Evolutionary conservation across 371 early-diverging fungal genomes (phyloP).

Genomic region (Choanephora cucurbitarum): DNA sequence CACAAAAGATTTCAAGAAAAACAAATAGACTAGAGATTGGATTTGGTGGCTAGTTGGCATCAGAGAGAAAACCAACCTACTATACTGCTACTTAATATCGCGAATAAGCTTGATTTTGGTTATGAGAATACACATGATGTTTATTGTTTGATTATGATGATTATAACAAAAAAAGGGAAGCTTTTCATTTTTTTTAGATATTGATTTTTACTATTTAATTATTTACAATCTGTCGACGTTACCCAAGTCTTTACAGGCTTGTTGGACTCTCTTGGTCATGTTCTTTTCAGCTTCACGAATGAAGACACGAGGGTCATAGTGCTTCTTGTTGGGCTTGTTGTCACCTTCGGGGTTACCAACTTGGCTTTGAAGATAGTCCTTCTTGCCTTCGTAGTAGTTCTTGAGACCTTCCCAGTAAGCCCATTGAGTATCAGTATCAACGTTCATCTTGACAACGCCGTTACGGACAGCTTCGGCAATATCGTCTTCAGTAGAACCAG

Average conservation of each 20-base stretch:
- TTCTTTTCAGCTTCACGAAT: conserved; percentile 85
- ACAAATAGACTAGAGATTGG: no score
- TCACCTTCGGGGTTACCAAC: conserved; percentile 92
- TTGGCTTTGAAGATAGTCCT: conserved; percentile 82
- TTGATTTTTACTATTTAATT: not conserved
- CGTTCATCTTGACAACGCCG: conserved; percentile 96
- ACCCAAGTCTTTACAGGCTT: conserved; percentile 79
- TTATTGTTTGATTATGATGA: no score
- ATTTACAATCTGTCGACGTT: conserved; percentile 73
- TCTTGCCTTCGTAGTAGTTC: conserved; percentile 70
- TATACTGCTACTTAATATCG: no score
- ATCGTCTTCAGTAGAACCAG: conserved; percentile 82
- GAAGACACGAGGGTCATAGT: conserved; percentile 91
- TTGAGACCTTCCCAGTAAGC: conserved; percentile 80
- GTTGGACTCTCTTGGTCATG: conserved; percentile 77
- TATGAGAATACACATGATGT: no score
- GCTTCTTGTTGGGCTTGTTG: conserved; percentile 94
- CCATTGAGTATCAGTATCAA: conserved; percentile 82
- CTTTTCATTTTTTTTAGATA: no score
- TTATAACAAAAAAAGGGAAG: no score
- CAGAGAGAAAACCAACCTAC: no score
- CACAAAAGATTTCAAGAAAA: no score
- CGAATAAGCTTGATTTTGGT: no score
- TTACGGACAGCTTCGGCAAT: conserved; percentile 78
- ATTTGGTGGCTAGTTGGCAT: no score